Base-by-base conservation (phyloP, 805 yeast species). In the Scheffersomyces amazonensis region DNA sequence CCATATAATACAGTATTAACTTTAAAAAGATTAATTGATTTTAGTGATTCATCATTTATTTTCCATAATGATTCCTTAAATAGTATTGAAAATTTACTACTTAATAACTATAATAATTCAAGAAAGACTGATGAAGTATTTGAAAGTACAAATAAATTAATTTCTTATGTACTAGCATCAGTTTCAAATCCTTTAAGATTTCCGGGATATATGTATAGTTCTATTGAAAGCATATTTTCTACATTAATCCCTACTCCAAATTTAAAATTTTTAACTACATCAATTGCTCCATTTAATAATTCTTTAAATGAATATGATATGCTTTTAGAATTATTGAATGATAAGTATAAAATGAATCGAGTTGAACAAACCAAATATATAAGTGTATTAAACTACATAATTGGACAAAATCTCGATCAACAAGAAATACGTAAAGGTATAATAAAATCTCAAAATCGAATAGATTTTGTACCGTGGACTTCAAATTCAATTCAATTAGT, bases 1-100 rank as follows among this genome's bases (percentile, higher is more conserved):
- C 98, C 99, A 0, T 93, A 93, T 62, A 93, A 93, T 58, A 83
- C 95, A 0, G 72, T 93, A 16, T 64, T 93, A 37, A 83, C 99
- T 0, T 69, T 95, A 49, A 80, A 81, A 56, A 67, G 98, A 48
- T 70, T 93, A 43, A 83, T 87, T 4, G 93, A 88, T 47, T 78
- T 77, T 50, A 86, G 96, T 31, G 96, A 93, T 58, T 83, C 88
- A 2, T 82, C 87, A 31, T 72, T 88, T n/a, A 93, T 91, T 4
- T 83, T 90, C 53, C 98, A 93, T 56, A 93, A 93, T 60, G 87
- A 84, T 44, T 90, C 97, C 0, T 63, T 93, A 36, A 71, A 81
- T 50, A 68, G 81, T 16, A 76, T 89, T 31, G 90, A 96, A 2
- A 75, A 83, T 12, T 73, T 53, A 16, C 47, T 62, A 29, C 49